Percentiles rank a stretch among this genome's conserved stretches.
phyloP scores from a whole-genome alignment of 2,329 filamentous ascomycete genomes.

The Lanzia echinophila region DNA sequence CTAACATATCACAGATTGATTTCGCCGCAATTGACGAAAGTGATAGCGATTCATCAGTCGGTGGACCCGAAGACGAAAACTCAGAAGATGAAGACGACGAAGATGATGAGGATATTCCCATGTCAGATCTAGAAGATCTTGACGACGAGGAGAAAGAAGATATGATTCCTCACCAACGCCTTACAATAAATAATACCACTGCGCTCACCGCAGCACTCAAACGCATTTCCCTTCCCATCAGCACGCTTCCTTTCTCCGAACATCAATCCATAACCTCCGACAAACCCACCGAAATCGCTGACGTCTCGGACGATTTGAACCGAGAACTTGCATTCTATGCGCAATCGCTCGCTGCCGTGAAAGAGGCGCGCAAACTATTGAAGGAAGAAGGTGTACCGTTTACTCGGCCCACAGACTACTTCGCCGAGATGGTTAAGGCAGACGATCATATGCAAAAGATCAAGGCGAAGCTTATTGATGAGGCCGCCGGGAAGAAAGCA shows the following conservation, averaged over 20 bases:
- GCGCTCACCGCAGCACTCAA: slow-evolving; percentile 75
- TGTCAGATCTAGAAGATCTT: slow-evolving; percentile 77
- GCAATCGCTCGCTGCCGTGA: slow-evolving; percentile 75
- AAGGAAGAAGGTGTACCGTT: slow-evolving; percentile 81
- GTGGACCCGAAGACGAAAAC: slow-evolving; percentile 30
- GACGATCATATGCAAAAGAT: slow-evolving; percentile 98
- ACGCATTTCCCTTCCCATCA: slow-evolving; percentile 66
- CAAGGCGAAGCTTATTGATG: slow-evolving; percentile 86
- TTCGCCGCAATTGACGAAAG: slow-evolving; percentile 52
- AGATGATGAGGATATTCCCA: slow-evolving; percentile 79
- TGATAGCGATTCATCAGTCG: slow-evolving; percentile 49
- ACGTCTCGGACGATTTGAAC: slow-evolving; percentile 85
- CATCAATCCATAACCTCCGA: slow-evolving; percentile 71
- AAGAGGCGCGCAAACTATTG: slow-evolving; percentile 64
- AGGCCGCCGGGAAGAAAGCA: slow-evolving; percentile 88
- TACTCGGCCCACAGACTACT: slow-evolving; percentile 86
- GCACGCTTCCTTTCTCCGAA: slow-evolving; percentile 68
- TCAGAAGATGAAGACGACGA: slow-evolving; percentile 43
- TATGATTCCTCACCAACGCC: slow-evolving; percentile 80
- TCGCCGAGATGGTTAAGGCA: slow-evolving; percentile 98
- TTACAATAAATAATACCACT: slow-evolving; percentile 95
- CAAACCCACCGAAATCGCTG: slow-evolving; percentile 65
- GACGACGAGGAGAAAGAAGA: slow-evolving; percentile 78
- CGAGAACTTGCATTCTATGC: slow-evolving; percentile 92
- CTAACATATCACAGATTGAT: slow-evolving; percentile 38